These are phyloP conservation scores for Phytophthora tubulina DNA, from an alignment of 352 stramenopile genomes.

Conservation along the genomic window DNA sequence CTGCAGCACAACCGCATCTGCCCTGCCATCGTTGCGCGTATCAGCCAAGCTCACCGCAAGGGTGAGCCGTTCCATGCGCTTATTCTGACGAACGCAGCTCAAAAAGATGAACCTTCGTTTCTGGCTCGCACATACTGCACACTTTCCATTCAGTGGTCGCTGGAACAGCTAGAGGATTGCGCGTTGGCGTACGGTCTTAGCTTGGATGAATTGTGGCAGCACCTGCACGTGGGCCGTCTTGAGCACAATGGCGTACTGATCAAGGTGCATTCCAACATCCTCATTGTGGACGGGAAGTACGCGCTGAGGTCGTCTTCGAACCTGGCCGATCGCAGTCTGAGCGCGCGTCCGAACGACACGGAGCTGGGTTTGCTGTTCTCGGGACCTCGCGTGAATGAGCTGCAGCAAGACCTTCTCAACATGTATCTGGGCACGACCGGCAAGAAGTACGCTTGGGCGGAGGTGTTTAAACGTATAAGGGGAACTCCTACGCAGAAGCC, in stretches of 20 bases:
- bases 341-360: slow-evolving; percentile 72
- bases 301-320: slow-evolving; percentile 81
- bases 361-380: slow-evolving; percentile 74
- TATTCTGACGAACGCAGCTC: slow-evolving; percentile 77
- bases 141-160: slow-evolving; percentile 82
- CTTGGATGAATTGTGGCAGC: slow-evolving; percentile 46
- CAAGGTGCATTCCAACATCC: slow-evolving; percentile 86
- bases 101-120: slow-evolving; percentile 82
- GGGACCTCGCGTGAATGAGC: slow-evolving; percentile 45
- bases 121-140: slow-evolving; percentile 81
- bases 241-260: slow-evolving; percentile 59
- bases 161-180: slow-evolving; percentile 72
- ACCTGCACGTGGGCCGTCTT: slow-evolving; percentile 63
- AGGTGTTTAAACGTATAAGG: slow-evolving; percentile 22
- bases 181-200: slow-evolving; percentile 57
- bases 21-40: slow-evolving; percentile 65
- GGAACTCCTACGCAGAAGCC: slow-evolving; percentile 19
- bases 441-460: slow-evolving; percentile 43
- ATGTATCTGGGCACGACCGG: slow-evolving; percentile 66
- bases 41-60: slow-evolving; percentile 48
- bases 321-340: slow-evolving; percentile 79
- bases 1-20: slow-evolving; percentile 83
- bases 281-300: slow-evolving; percentile 79
- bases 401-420: slow-evolving; percentile 75
- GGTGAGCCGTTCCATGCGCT: slow-evolving; percentile 63